Base-by-base conservation (phyloP, 2,329 filamentous ascomycete genomes). In the Didymosphaeria variabile region DNA sequence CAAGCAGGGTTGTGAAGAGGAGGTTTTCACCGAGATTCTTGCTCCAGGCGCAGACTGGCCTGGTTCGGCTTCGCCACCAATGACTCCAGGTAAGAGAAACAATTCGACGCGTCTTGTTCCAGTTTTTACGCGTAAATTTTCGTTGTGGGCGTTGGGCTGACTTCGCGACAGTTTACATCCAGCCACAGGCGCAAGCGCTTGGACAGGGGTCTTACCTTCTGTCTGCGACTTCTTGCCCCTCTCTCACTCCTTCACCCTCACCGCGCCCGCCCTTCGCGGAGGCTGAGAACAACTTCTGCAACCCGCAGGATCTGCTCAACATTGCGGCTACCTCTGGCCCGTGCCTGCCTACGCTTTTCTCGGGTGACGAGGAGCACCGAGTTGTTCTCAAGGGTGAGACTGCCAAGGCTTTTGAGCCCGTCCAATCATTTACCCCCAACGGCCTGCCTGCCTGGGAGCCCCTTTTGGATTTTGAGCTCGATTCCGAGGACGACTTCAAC, bases 391-490 rank as follows among this genome's bases (percentile, higher is more conserved):
- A 80, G 81, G 77, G 79, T 76, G 80, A 79, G 65, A 63, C 70
- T 49, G 73, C 72, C 65, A 77, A 77, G 71, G 62, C 74, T 51
- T 74, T 79, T 71, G 74, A 81, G 68, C 56, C 68, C 38, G 46
- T 62, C 21, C 65, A 72, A n/a, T 53, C 69, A 17, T 72, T 72
- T 58, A 79, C 84, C 68, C 82, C 86, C 67, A 78, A 81, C 59
- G 86, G 86, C 26, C 85, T 95, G 32, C 90, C 91, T 29, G 83
- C 85, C 9, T 96, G 97, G 69, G 92, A 96, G 78, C 91, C 93
- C 67, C 88, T 96, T 68, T 95, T 94, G 31, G 93, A 97, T 67
- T 95, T 94, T 26, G 93, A 97, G 72, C 86, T 97, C 59, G 94
- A 97, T 77, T 93, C 91, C 0, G 94, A 97, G 72, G 92, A 96